Evolutionary conservation across 2,329 filamentous ascomycete species (phyloP).

Genomic region (Rhytidhysteron rufulum): DNA sequence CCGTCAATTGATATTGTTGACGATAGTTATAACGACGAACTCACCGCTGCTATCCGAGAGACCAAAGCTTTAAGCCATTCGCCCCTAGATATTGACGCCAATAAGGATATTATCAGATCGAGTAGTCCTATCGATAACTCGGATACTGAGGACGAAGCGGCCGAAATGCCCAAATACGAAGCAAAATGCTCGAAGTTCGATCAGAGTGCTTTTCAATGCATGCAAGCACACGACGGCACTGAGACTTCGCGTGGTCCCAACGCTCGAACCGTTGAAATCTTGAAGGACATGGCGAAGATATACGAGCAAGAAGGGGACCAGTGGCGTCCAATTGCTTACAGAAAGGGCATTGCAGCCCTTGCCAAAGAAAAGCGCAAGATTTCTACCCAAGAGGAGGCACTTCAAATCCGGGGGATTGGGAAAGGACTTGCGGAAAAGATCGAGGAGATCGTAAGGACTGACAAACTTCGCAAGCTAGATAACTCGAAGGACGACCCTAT

Average conservation of each 20-base stretch:
- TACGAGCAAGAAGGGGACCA: conserved; percentile 72
- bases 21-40: conserved; percentile 45
- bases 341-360: conserved; percentile 71
- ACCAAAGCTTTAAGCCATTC: conserved; percentile 59
- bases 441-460: conserved; percentile 78
- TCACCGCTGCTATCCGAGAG: conserved; percentile 63
- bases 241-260: conserved; percentile 62
- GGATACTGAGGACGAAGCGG: conserved; percentile 14
- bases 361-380: conserved; percentile 63
- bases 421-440: conserved; percentile 75
- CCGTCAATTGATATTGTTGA: no score
- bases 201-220: conserved; percentile 53
- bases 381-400: conserved; percentile 65
- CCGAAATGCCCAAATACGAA: conserved; percentile 6
- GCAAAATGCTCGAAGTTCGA: conserved; percentile 14
- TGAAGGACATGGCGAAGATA: conserved; percentile 75
- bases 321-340: conserved; percentile 73
- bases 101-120: conserved; percentile 22
- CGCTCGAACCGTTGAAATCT: conserved; percentile 66
- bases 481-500: conserved; percentile 63
- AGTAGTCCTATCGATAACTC: conserved; percentile 18
- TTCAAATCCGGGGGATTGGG: conserved; percentile 65
- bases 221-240: conserved; percentile 51
- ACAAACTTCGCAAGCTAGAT: conserved; percentile 68
- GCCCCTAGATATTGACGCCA: conserved; percentile 39